Evolutionary conservation across 805 yeast genomes (phyloP), one percentile per base, ranked within the genome.

Genomic region (Schwanniomyces occidentalis): DNA sequence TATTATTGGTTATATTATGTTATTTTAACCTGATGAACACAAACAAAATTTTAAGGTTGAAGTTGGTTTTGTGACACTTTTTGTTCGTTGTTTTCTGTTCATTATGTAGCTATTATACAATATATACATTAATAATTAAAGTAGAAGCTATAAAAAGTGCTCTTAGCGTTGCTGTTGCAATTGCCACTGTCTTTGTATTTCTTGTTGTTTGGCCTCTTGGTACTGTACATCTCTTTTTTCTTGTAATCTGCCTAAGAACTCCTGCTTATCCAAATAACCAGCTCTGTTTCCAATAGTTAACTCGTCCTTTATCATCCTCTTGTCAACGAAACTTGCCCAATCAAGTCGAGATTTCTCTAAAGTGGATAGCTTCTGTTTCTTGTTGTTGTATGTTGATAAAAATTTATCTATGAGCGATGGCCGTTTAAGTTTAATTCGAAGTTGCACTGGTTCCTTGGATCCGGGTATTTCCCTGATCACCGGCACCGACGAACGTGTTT

Each of bases 291-390:
- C 84, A 37, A 76, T 73, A 30, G 72, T 74, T 52, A 93, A 74
- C 43, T 93, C 99, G 45, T 87, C 96, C 34, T 76, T 72, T 30
- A 93, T 81, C 37, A 89, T 89, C 44, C 82, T 80, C 45, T 84
- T 75, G 61, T 91, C 97, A 19, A 93, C 96, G 62, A 85, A 89
- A 30, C 85, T 78, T 1, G 95, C 95, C 95, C 98, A 93, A 61
- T 93, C 99, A 32, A 93, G 69, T 43, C 95, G 71, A 1, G 95
- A 85, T 61, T 93, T 93, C 56, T 93, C 98, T 44, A 93, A 66
- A 0, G 99, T 93, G 16, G 95, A 85, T 42, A 93, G 69, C 55
- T 88, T 91, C 47, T 46, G 60, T 20, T 86, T 79, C 46, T 84
- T 80, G 44, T 82, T 77, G 10, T 65, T 62, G 3, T 85, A 71